Evolutionary conservation across 345 rosid genomes (phyloP).

Genomic region (Bruguiera sexangula): DNA sequence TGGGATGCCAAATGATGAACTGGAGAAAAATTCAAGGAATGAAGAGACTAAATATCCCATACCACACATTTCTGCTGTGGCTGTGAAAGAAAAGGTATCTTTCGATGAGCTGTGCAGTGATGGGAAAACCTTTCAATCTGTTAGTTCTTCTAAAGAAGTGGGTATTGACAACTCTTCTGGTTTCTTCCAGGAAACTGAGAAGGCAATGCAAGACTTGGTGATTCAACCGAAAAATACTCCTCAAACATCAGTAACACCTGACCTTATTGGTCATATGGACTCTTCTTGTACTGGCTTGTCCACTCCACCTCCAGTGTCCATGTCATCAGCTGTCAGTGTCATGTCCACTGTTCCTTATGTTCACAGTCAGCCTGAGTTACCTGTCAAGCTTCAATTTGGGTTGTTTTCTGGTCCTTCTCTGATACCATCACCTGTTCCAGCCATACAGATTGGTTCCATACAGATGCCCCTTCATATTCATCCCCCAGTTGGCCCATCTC

Average conservation of each 20-base stretch:
- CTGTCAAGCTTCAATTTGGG: conserved; percentile 89
- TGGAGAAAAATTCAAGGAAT: conserved; percentile 55
- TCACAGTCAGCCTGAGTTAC: conserved; percentile 53
- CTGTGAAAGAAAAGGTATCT: conserved; percentile 39
- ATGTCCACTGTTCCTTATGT: conserved; percentile 36
- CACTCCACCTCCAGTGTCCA: conserved; percentile 30
- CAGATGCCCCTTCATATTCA: conserved; percentile 98
- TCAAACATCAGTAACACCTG: conserved; percentile 37
- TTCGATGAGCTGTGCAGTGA: conserved; percentile 33
- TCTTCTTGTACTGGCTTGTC: conserved; percentile 32
- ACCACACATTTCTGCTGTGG: conserved; percentile 38
- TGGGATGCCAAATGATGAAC: conserved; percentile 70
- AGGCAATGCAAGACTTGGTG: conserved; percentile 44
- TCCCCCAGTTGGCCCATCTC: conserved; percentile 64
- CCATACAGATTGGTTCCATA: conserved; percentile 99
- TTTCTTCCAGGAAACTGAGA: conserved; percentile 53
- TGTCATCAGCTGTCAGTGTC: conserved; percentile 47
- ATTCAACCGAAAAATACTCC: conserved; percentile 37
- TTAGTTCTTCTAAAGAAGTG: conserved; percentile 39
- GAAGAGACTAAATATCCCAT: conserved; percentile 39
- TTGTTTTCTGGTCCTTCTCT: conserved; percentile 89
- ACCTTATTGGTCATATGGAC: conserved; percentile 36
- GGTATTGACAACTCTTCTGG: conserved; percentile 39
- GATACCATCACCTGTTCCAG: conserved; percentile 90
- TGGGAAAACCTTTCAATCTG: conserved; percentile 38